These are phyloP conservation scores for Aureobasidium subglaciale DNA, from an alignment of 2,329 filamentous ascomycete genomes.

Conservation along the genomic window DNA sequence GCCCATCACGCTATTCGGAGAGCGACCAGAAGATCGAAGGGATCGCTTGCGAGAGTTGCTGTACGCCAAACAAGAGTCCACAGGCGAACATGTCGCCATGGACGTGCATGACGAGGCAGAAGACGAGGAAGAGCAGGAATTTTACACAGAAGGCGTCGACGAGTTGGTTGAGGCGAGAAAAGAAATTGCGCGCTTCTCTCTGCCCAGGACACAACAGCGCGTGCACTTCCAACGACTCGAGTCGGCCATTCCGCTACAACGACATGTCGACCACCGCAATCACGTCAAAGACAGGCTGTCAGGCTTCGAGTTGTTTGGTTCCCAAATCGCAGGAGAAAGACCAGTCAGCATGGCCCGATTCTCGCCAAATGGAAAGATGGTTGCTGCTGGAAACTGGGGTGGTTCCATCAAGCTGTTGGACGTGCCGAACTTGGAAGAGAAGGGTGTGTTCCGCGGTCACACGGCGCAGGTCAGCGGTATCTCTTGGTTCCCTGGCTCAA, in stretches of 20 bases:
- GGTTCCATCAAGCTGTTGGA: conserved; percentile 81
- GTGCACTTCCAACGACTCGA: conserved; percentile 73
- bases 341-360: conserved; percentile 90
- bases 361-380: conserved; percentile 71
- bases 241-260: conserved; percentile 73
- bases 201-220: conserved; percentile 73
- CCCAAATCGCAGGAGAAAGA: conserved; percentile 84
- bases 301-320: conserved; percentile 84
- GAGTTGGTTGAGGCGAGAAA: conserved; percentile 69
- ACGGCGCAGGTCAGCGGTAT: conserved; percentile 84
- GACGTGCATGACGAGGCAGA: conserved; percentile 45
- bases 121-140: conserved; percentile 76
- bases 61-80: conserved; percentile 58
- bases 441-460: conserved; percentile 70
- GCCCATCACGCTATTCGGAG: conserved; percentile 89
- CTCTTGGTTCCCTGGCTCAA: conserved; percentile 81
- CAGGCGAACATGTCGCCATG: conserved; percentile 47
- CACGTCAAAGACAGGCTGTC: conserved; percentile 74
- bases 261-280: conserved; percentile 88
- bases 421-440: conserved; percentile 74
- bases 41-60: conserved; percentile 79
- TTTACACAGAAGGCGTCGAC: conserved; percentile 77
- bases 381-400: conserved; percentile 90
- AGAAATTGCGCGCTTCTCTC: conserved; percentile 73
- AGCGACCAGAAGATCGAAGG: conserved; percentile 76